These are phyloP conservation scores for Kodamaea neixiangensis DNA, from an alignment of 805 yeast species.

Conservation along the genomic window DNA sequence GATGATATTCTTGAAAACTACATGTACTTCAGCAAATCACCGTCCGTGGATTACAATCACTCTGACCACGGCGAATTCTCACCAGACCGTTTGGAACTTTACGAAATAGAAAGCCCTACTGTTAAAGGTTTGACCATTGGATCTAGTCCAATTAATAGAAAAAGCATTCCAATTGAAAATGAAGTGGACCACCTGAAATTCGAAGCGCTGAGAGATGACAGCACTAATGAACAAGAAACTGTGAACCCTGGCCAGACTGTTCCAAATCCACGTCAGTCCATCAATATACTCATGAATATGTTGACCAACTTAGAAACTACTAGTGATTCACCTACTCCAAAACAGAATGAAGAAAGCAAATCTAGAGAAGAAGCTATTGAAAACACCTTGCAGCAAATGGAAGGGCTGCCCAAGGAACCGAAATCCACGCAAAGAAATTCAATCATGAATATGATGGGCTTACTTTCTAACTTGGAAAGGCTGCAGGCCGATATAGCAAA, in stretches of 20 bases:
- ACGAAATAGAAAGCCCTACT: conserved; percentile 32
- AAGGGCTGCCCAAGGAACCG: not conserved
- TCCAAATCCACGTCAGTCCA: conserved; percentile 22
- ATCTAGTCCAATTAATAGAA: conserved; percentile 14
- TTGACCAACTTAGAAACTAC: conserved; percentile 22
- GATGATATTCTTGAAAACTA: conserved; percentile 41
- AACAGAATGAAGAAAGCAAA: not conserved
- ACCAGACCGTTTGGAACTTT: conserved; percentile 15
- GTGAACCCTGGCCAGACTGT: not conserved
- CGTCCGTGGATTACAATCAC: conserved; percentile 15
- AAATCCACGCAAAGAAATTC: conserved; percentile 15
- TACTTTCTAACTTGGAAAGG: conserved; percentile 16
- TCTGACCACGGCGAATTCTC: not conserved
- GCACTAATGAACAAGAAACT: not conserved
- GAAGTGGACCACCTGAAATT: not conserved
- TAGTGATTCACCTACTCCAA: not conserved
- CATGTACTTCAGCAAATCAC: conserved; percentile 25
- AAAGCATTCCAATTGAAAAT: not conserved
- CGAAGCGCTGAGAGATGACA: not conserved
- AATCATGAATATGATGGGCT: conserved; percentile 17
- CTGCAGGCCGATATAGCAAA: conserved; percentile 13
- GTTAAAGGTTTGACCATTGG: conserved; percentile 38
- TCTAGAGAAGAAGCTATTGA: conserved; percentile 4
- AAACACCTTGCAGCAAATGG: not conserved
- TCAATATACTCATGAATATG: conserved; percentile 31